A percentile compares a stretch with the other conserved stretches of the same genome.
Evolutionary conservation across 164 flowering plant species (phyloP).

Genomic region (Cinnamomum chago): DNA sequence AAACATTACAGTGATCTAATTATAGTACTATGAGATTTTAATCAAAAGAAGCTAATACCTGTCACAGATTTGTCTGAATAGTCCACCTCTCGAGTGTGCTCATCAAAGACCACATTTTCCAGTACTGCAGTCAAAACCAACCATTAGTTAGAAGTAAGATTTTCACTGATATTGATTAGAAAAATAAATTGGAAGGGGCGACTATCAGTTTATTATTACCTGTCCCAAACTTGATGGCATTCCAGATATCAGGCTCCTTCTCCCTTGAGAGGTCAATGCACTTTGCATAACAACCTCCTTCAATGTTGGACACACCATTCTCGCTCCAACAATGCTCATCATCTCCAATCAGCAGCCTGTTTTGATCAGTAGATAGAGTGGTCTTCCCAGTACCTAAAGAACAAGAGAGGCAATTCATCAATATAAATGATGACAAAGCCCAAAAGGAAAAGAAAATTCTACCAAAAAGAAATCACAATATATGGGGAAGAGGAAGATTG

Average conservation of each 20-base stretch:
- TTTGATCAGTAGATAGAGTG: slow-evolving; percentile 91
- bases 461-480: not conserved
- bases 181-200: not conserved
- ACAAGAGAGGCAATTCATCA: not conserved
- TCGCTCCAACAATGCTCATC: slow-evolving; percentile 99
- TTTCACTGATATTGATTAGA: not conserved
- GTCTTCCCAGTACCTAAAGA: slow-evolving; percentile 94
- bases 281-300: slow-evolving; percentile 98
- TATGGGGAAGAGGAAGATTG: slow-evolving; percentile 11
- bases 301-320: slow-evolving; percentile 95
- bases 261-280: slow-evolving; percentile 83
- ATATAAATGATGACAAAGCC: slow-evolving; percentile 1
- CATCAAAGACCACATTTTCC: slow-evolving; percentile 97
- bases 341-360: slow-evolving; percentile 84
- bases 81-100: slow-evolving; percentile 90
- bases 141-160: not conserved
- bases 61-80: slow-evolving; percentile 91
- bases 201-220: slow-evolving; percentile 33
- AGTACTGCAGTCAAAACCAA: slow-evolving; percentile 48
- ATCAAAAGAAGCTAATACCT: slow-evolving; percentile 36
- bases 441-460: not conserved
- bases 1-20: not conserved
- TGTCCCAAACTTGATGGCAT: slow-evolving; percentile 97
- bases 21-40: no score
- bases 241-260: slow-evolving; percentile 97